Base-by-base conservation (phyloP, 2,329 filamentous ascomycete species). In the Hirsutella rhossiliensis region DNA sequence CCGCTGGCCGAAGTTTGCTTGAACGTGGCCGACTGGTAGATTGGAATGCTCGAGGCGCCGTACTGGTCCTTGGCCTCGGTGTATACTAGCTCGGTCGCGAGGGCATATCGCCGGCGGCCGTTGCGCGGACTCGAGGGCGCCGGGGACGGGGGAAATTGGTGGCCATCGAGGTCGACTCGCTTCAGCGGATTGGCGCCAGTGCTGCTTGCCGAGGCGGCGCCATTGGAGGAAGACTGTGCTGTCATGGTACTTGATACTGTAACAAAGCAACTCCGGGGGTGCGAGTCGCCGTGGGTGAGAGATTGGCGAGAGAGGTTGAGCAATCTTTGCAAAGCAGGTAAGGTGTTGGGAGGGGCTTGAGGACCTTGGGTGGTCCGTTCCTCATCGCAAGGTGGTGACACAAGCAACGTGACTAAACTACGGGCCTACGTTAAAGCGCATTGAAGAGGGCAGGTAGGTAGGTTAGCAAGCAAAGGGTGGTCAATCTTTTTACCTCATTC, bases 21-120 rank as follows among this genome's bases (percentile, higher is more conserved):
- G 73, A 98, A 98, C 32, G 92, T 98, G 41, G 92, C 94, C 41
- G 87, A 94, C 75, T 95, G 92, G 66, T 98, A 98, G 60, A 98
- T 97, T 43, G 92, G 92, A 56, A 94, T 83, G 64, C 89, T 97
- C 55, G 87, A 95, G 46, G 92, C 79, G 59, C 94, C 94, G 72
- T 97, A 96, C 69, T 98, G 92, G 65, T 98, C 92, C 66, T 83
- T 92, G 62, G 84, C 81, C 56, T 98, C 92, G 42, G 90, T 97
- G 64, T 90, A 97, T 48, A 98, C 92, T 50, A 98, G 72, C 67
- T 98, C 92, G 5, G 92, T 98, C 46, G 90, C 90, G 48, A 98
- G 78, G 39, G 89, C 88, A 66, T 97, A 98, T 54, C 87, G 86
- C 38, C 73, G 68, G 52, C 84, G 80, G 50, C 87, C 88, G 59